Evolutionary conservation across 2,329 filamentous ascomycete species (phyloP), one percentile per base, ranked within the genome.

Genomic region (Aspergillus sp.): DNA sequence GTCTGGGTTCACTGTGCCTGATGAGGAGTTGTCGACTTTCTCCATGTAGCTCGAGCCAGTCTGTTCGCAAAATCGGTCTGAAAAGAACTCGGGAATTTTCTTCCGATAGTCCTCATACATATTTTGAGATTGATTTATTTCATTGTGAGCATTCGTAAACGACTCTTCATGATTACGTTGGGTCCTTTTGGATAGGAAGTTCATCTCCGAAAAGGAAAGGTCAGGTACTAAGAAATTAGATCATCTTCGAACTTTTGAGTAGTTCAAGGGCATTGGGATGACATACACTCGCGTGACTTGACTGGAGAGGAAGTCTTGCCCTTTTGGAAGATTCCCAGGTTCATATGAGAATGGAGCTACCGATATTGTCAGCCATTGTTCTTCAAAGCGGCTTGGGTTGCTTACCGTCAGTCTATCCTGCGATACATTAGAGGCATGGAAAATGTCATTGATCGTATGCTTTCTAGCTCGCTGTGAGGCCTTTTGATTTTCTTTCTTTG

Each of bases 371-470:
- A 55, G 42, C 33, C 33, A 19, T 19, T 19, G 19, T 19, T 19
- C 19, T 19, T 19, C 19, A 19, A 19, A 19, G 19, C 19, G 19
- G 19, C 26, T 8, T 3, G 27, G 7, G 27, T 10, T 27, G 41
- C 70, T 53, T 58, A 81, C 78, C 11, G 77, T 81, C 41, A 81
- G 62, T 7, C 76, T 71, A n/a, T 71, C 64, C 39, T 70, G 69
- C 8, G 72, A 60, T 34, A 85, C 71, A 40, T 74, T 75, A 4
- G 72, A 60, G 1, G 81, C 82, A 9, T 66, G 66, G 48, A 85
- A 86, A 13, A 75, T 75, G 6, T 70, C 61, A 61, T 82, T 75
- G 6, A 83, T 66, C 33, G 76, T 54, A 27, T 59, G 56, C 36
- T 52, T 62, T 31, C 61, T 59, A 38, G 40, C 51, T 19, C 45